phyloP scores from a whole-genome alignment of 2,329 filamentous ascomycete species.

The Colletotrichum echinochloae region DNA sequence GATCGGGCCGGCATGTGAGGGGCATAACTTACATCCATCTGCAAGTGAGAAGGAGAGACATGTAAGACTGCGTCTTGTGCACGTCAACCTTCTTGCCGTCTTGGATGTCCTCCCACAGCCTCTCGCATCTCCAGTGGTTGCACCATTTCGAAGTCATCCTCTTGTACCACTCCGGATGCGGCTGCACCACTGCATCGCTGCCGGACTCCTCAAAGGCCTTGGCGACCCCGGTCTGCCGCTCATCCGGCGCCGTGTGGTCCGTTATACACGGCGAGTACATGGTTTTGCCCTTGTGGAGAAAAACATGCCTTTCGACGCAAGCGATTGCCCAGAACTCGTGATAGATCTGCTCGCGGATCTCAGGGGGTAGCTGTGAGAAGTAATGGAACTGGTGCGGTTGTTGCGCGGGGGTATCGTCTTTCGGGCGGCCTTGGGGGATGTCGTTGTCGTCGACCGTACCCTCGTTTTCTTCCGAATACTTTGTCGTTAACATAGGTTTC shows the following conservation, averaged over 20 bases:
- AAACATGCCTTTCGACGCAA: constrained; percentile 34
- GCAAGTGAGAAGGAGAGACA: constrained; percentile 37
- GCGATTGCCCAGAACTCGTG: constrained; percentile 22
- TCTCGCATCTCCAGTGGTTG: constrained; percentile 42
- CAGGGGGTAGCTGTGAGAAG: constrained; percentile 32
- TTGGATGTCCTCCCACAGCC: constrained; percentile 30
- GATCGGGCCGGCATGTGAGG: no score
- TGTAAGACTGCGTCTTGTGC: constrained; percentile 22
- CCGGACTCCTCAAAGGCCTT: constrained; percentile 10
- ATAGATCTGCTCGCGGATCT: constrained; percentile 39
- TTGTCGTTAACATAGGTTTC: not conserved
- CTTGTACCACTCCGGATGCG: constrained; percentile 36
- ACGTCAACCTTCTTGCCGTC: constrained; percentile 7
- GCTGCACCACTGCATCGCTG: constrained; percentile 17
- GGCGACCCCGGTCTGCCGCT: constrained; percentile 31
- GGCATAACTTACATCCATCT: constrained; percentile 31
- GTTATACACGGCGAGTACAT: constrained; percentile 33
- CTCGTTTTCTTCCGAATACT: not conserved
- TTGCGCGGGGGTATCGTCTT: not conserved
- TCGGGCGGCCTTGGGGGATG: constrained; percentile 2
- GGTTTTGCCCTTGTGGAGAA: constrained; percentile 1
- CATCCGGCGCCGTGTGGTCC: constrained; percentile 36
- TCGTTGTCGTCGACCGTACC: not conserved
- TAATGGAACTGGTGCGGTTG: constrained; percentile 23
- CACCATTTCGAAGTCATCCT: constrained; percentile 40